Evolutionary conservation across 2,329 filamentous ascomycete genomes (phyloP), one percentile per base, ranked within the genome.

Genomic region (Pseudogymnoascus sp.): DNA sequence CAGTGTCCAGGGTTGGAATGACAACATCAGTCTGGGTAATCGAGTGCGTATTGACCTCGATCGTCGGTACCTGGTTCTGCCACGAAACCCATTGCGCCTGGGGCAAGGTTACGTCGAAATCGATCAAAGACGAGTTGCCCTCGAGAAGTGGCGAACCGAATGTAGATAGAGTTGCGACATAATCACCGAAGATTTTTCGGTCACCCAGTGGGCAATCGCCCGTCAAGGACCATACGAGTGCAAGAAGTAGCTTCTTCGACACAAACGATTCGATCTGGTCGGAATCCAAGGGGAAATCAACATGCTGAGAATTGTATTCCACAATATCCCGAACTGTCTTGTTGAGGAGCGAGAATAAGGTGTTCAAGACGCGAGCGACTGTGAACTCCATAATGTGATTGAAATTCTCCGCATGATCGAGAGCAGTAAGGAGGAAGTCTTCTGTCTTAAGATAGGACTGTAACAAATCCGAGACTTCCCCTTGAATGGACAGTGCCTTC

Each of bases 311-410:
- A 69, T 99, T 97, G 78, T 99, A 97, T 77, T 99, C 94, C 65
- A 99, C 87, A 60, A 97, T 85, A 65, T 93, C 92, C 66, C 93
- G 86, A 66, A 93, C 95, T 44, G 89, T 85, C 78, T 99, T 97
- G 77, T 97, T 97, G 64, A 99, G 79, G 25, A 99, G 81, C 47
- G 93, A 97, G 79, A 99, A 99, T 18, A 99, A 78, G 0, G 94
- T 99, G 66, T 88, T 94, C 37, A 99, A 82, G 4, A 91, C 93
- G 63, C 94, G 90, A 60, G 93, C 91, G 60, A 90, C 83, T 0
- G 94, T 97, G 73, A 94, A 99, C 69, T 97, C 91, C 94, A 99
- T 99, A 73, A 99, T 99, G 75, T 99, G 94, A 67, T 88, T 90
- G 78, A 91, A 95, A 38, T 80, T 80, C 70, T 84, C 82, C 3